Evolutionary conservation across 2,329 filamentous ascomycete genomes (phyloP).

Genomic region (Lachnellula cervina): DNA sequence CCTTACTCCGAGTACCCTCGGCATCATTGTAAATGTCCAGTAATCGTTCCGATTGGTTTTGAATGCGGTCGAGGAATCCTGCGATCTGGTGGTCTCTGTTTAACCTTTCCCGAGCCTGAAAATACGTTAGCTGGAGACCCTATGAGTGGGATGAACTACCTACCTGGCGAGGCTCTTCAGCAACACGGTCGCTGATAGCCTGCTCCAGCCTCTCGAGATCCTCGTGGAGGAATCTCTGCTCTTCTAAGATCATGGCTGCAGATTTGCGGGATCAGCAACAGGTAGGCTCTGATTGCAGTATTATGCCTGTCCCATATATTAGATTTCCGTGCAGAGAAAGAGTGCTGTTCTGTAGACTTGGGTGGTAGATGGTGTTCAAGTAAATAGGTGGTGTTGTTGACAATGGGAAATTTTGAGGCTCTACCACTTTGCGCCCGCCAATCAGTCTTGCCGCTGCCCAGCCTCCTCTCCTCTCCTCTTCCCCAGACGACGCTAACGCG

Average conservation of each 20-base stretch:
- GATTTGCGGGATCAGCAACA: not conserved
- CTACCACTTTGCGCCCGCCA: slow-evolving; percentile 16
- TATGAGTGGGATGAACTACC: slow-evolving; percentile 27
- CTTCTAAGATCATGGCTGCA: slow-evolving; percentile 72
- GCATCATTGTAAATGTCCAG: slow-evolving; percentile 80
- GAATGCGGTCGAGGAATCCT: slow-evolving; percentile 80
- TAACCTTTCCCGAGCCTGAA: slow-evolving; percentile 78
- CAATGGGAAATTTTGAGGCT: slow-evolving; percentile 2
- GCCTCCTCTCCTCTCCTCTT: slow-evolving; percentile 10
- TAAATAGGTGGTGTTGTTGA: not conserved
- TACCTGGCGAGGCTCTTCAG: slow-evolving; percentile 85
- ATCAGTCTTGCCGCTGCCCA: slow-evolving; percentile 15
- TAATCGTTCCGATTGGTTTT: slow-evolving; percentile 76
- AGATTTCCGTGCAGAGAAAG: too few relatives aligned
- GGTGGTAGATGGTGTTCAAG: not conserved
- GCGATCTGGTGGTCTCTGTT: slow-evolving; percentile 89
- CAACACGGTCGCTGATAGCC: slow-evolving; percentile 81
- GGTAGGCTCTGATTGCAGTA: not conserved
- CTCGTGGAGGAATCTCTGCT: slow-evolving; percentile 91
- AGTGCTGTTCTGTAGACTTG: not conserved
- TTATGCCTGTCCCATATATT: too few relatives aligned
- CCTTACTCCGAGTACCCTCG: slow-evolving; percentile 64
- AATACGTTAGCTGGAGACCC: slow-evolving; percentile 9
- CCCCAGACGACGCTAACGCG: slow-evolving; percentile 3
- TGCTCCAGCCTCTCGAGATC: slow-evolving; percentile 95